Base-by-base conservation (phyloP, 2,329 filamentous ascomycete genomes). In the Tympanopsis confertula region DNA sequence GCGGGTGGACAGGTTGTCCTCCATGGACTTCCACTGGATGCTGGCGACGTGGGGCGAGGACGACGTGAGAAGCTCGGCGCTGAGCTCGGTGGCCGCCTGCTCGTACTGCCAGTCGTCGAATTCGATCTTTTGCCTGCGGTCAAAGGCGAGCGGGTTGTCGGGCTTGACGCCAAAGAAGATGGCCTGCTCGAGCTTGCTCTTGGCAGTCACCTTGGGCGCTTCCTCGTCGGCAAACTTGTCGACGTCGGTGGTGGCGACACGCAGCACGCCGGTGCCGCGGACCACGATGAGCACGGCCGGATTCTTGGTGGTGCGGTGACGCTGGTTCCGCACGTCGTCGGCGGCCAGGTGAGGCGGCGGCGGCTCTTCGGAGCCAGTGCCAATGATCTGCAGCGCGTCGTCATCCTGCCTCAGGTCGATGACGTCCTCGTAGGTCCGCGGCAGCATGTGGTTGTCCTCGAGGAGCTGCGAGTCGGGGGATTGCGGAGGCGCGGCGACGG, bases 131-230 rank as follows among this genome's bases (percentile, higher is more conserved):
- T 74, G 67, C 44, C 75, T 74, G 32, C 78, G 72, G 32, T 81
- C 74, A 49, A 98, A 86, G 43, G 87, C 78, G n/a, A 98, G 62
- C n/a, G 89, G 83, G 49, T 87, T 96, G 50, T 85, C 78, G 43
- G 80, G 71, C 52, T 84, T 78, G 35, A 76, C 77, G 2, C 88
- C 88, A 53, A 86, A 96, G 59, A 95, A 96, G 1, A 96, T 83
- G 2, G 88, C 88, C 60, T 98, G 88, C 52, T 95, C 86, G 29
- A 98, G 70, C 58, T 91, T 94, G 59, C 78, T 85, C 59, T 86
- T 91, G 5, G 86, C 83, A 1, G 84, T 88, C 13, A 94, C 74
- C 45, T 66, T 60, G 1, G 74, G 76, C 4, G 74, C 66, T 38
- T 62, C 59, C 38, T 72, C 69, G 43, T 70, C 72, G 12, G 66